phyloP scores from a whole-genome alignment of 192 early-diverging fungal genomes.

The Coemansia sp. region DNA sequence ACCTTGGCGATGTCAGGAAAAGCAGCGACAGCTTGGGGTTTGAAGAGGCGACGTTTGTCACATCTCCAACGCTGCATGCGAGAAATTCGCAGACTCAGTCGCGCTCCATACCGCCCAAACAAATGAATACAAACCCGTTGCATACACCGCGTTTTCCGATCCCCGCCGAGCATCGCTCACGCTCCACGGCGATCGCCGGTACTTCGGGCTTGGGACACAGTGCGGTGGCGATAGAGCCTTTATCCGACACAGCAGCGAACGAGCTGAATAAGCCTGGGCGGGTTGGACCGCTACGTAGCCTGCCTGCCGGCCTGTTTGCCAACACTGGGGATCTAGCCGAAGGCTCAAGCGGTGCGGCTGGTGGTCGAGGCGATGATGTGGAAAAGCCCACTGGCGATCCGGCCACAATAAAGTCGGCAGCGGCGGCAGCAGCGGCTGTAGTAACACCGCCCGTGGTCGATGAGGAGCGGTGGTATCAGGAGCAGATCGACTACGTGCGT shows the following conservation, averaged over 20 bases:
- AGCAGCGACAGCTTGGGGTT: conserved; percentile 33
- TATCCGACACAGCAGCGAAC: conserved; percentile 22
- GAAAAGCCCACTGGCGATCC: conserved; percentile 6
- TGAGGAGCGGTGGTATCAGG: conserved; percentile 50
- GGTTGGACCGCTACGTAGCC: conserved; percentile 14
- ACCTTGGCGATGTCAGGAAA: neutral
- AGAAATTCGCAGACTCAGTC: neutral
- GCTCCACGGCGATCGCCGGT: neutral
- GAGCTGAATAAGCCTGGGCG: conserved; percentile 15
- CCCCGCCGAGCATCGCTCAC: conserved; percentile 6
- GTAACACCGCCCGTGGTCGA: conserved; percentile 28
- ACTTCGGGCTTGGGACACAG: conserved; percentile 7
- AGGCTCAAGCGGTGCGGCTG: neutral
- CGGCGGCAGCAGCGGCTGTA: conserved; percentile 19
- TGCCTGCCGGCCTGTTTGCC: conserved; percentile 18
- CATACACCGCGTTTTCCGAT: conserved; percentile 33
- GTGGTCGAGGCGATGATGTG: neutral
- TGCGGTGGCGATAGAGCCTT: conserved; percentile 14
- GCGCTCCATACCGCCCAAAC: neutral
- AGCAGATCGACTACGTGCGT: conserved; percentile 54
- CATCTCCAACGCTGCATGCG: conserved; percentile 3
- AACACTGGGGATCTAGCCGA: neutral
- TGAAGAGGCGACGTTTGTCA: conserved; percentile 38
- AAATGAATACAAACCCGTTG: conserved; percentile 12
- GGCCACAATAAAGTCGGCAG: neutral